Evolutionary conservation across 768 basidiomycete species (phyloP), one percentile per base, ranked within the genome.

Genomic region (Boletus bicolor): DNA sequence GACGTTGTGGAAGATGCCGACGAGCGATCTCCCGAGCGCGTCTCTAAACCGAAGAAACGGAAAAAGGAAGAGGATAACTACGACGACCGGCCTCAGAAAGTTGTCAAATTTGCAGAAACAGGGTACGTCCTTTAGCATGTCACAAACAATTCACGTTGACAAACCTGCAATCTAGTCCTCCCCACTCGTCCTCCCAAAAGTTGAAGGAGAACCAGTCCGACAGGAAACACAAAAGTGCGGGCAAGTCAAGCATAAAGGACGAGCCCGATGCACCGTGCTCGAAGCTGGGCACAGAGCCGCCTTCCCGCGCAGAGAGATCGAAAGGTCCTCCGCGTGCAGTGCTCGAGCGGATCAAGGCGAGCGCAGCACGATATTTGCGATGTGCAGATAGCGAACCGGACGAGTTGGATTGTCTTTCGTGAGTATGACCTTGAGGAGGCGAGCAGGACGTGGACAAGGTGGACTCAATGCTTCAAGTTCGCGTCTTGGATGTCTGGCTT

Each of bases 341-440:
- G 3, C 68, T 78, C 8, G 69, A 70, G 38, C 71, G 75, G 48
- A 69, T 78, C 32, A 72, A 65, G 48, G 68, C 73, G 14, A 68
- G 73, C 30, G 64, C 64, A 1, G 60, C 53, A 12, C 61, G 63
- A 36, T 49, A 63, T 49, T 39, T 58, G 12, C 54, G 47, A n/a
- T 48, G 55, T 35, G 53, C 53, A 7, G 64, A 72, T 32, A 70
- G 72, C 54, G 79, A 77, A 50, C 73, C 76, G 7, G 79, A 80
- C 54, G 77, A 77, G 30, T 69, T 80, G 44, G 77, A 80, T 56
- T 80, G 77, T 57, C 66, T 80, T 36, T 73, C 76, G 34, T 78
- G 65, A 78, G 15, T 21, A 38, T 12, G n/a, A 5, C 9, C 21
- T 8, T 34, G 34, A 19, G 37, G 38, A 5, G 26, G 17, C 10